phyloP scores from a whole-genome alignment of 805 yeast species.

The Candida krabiensis region DNA sequence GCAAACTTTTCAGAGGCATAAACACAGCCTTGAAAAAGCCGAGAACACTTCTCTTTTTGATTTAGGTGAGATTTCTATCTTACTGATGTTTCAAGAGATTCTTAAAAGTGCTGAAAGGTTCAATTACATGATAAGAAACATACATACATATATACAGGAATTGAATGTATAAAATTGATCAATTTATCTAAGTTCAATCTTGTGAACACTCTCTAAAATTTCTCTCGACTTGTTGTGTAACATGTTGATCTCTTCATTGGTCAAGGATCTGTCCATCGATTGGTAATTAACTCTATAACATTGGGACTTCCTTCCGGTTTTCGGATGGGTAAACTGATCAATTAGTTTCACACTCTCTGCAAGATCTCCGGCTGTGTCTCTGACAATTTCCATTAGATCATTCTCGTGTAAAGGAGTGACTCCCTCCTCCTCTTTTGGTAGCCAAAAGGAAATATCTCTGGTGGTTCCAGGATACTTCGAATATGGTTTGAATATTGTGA shows the following conservation, averaged over 20 bases:
- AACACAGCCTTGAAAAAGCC: not conserved
- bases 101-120: too few relatives aligned
- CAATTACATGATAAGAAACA: too few relatives aligned
- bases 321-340: conserved; percentile 86
- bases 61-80: too few relatives aligned
- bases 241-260: conserved; percentile 78
- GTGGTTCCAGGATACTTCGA: conserved; percentile 86
- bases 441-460: conserved; percentile 93
- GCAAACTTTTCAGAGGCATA: not conserved
- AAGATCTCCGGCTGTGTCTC: conserved; percentile 80
- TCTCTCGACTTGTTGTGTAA: conserved; percentile 66
- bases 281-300: conserved; percentile 92
- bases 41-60: too few relatives aligned
- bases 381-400: conserved; percentile 91
- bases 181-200: conserved; percentile 54
- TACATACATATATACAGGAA: not conserved
- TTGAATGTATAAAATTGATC: too few relatives aligned
- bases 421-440: conserved; percentile 42
- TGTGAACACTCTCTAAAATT: conserved; percentile 50
- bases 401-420: conserved; percentile 62
- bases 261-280: conserved; percentile 90
- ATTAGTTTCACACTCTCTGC: conserved; percentile 81
- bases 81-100: too few relatives aligned
- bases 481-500: conserved; percentile 78
- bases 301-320: conserved; percentile 70